Conservation (phyloP, 345 rosid genomes). For the Cochlearia excelsa region DNA sequence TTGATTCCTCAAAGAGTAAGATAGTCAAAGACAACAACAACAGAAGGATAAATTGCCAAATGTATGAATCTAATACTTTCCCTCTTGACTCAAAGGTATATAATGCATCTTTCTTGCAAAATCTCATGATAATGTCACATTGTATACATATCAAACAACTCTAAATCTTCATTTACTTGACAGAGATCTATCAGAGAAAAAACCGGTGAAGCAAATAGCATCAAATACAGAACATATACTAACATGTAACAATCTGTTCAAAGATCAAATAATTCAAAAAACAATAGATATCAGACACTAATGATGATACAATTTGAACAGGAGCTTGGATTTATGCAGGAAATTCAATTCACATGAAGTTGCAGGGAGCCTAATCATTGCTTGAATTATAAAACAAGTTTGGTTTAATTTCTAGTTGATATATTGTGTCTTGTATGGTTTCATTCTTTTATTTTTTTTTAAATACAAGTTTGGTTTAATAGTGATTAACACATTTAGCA, state of each 20-base stretch:
- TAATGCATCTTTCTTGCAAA: background rate
- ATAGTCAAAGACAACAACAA: conserved; percentile 18
- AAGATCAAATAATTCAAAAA: background rate
- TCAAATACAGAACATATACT: conserved; percentile 25
- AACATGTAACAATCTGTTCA: conserved; percentile 16
- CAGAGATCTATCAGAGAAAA: conserved; percentile 29
- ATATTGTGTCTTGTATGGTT: too few species aligned
- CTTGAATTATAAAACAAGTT: background rate
- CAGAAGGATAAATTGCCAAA: conserved; percentile 21
- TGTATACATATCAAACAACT: background rate
- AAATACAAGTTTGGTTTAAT: too few species aligned
- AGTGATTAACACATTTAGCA: too few species aligned
- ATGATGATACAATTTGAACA: conserved; percentile 23
- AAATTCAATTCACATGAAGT: conserved; percentile 26
- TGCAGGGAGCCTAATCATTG: conserved; percentile 21
- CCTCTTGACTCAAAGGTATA: conserved; percentile 19
- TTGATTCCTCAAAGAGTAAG: conserved; percentile 14
- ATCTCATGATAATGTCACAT: background rate
- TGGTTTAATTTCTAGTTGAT: too few species aligned
- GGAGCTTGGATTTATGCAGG: conserved; percentile 17
- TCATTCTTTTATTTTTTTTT: too few species aligned
- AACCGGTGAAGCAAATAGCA: conserved; percentile 14
- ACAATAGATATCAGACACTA: conserved; percentile 11
- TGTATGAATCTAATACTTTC: conserved; percentile 15
- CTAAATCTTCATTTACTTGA: conserved; percentile 3